phyloP scores from a whole-genome alignment of 2,329 filamentous ascomycete genomes.

The Paraphoma sp. region DNA sequence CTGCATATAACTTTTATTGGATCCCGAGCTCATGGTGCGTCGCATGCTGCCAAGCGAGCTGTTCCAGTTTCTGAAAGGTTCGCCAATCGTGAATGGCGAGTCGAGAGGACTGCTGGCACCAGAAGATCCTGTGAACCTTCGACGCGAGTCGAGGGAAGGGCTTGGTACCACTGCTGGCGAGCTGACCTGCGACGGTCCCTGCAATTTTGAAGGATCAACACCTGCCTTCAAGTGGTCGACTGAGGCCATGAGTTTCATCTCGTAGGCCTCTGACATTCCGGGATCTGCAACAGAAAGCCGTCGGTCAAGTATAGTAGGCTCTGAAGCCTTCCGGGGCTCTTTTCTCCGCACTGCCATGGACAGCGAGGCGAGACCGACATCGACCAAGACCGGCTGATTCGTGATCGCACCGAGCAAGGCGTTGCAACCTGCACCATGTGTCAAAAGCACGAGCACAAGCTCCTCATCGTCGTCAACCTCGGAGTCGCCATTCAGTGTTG shows the following conservation, averaged over 20 bases:
- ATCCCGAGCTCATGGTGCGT: constrained; percentile 43
- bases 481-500: constrained; percentile 38
- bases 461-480: constrained; percentile 64
- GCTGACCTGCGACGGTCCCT: constrained; percentile 24
- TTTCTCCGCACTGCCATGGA: constrained; percentile 72
- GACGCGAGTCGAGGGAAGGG: constrained; percentile 32
- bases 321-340: constrained; percentile 32
- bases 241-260: constrained; percentile 76
- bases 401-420: constrained; percentile 91
- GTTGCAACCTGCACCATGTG: constrained; percentile 95
- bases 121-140: constrained; percentile 29
- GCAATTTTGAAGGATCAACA: constrained; percentile 47
- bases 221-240: constrained; percentile 73
- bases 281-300: constrained; percentile 51
- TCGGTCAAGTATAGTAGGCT: constrained; percentile 35
- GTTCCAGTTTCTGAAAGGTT: constrained; percentile 40
- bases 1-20: constrained; percentile 28
- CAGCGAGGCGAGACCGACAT: constrained; percentile 87
- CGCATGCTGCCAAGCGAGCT: constrained; percentile 50
- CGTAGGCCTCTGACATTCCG: constrained; percentile 67
- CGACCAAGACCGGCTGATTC: constrained; percentile 87
- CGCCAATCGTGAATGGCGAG: constrained; percentile 36
- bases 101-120: constrained; percentile 35
- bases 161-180: constrained; percentile 39
- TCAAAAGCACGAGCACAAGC: constrained; percentile 84